These are phyloP conservation scores for Crucibulum parvulum DNA, from an alignment of 1,284 basidiomycete genomes.

Conservation along the genomic window DNA sequence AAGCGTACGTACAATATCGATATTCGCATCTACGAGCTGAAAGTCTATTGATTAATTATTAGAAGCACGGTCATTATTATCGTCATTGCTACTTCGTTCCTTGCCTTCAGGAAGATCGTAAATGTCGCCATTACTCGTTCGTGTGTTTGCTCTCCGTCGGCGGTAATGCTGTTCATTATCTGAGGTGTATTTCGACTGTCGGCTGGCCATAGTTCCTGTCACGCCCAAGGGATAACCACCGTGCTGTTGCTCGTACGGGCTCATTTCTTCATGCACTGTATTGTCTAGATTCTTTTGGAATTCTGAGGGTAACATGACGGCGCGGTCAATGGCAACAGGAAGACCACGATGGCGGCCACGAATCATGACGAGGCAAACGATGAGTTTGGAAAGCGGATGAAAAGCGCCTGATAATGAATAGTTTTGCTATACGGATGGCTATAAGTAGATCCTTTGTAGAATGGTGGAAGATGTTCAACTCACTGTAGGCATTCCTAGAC, in stretches of 20 bases:
- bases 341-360: constrained; percentile 92
- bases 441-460: not conserved
- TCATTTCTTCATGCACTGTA: not conserved
- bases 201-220: too few species aligned
- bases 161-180: too few species aligned
- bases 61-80: too few species aligned
- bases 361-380: constrained; percentile 89
- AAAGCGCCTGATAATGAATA: constrained; percentile 86
- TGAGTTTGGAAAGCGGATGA: constrained; percentile 84
- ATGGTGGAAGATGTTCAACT: constrained; percentile 25
- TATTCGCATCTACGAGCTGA: too few species aligned
- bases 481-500: constrained; percentile 72
- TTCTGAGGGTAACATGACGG: constrained; percentile 72
- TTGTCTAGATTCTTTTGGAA: constrained; percentile 10
- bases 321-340: constrained; percentile 89
- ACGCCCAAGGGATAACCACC: too few species aligned
- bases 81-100: too few species aligned
- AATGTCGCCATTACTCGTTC: too few species aligned
- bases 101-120: too few species aligned
- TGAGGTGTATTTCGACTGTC: too few species aligned
- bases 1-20: too few species aligned
- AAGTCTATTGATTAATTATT: too few species aligned
- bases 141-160: too few species aligned
- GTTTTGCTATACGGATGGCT: constrained; percentile 54
- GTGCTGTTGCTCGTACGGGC: not conserved